A percentile compares a stretch with the other conserved stretches of the same genome.
phyloP scores from a whole-genome alignment of 2,329 filamentous ascomycete species.

The Epichloe gansuensis region DNA sequence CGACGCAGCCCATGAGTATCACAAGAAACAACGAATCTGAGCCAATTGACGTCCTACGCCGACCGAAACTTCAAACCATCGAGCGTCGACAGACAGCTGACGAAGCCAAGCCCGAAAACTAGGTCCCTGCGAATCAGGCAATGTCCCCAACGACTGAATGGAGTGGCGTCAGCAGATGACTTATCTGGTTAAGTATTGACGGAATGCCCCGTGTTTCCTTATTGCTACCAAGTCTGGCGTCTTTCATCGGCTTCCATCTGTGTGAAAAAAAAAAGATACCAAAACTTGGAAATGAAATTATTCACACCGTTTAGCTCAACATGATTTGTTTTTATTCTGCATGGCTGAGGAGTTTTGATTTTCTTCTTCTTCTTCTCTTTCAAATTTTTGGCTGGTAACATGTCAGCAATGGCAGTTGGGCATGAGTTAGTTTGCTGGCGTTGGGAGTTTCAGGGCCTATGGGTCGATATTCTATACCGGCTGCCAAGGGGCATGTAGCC shows the following conservation, averaged over 20 bases:
- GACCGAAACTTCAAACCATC: no score
- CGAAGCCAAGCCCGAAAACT: no score
- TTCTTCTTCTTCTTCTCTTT: no score
- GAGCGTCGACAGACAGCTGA: no score
- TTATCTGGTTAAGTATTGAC: background rate
- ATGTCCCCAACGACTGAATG: background rate
- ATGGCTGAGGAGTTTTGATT: constrained; percentile 4
- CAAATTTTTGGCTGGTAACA: background rate
- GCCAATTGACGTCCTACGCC: background rate
- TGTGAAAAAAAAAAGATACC: no score
- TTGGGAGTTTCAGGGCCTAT: background rate
- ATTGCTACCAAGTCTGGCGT: background rate
- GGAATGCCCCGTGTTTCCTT: background rate
- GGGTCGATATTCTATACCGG: background rate
- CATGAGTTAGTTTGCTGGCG: background rate
- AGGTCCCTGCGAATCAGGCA: no score
- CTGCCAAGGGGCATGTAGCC: background rate
- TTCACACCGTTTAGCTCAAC: background rate
- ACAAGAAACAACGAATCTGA: constrained; percentile 22
- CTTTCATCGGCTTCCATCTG: no score
- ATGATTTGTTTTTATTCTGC: background rate
- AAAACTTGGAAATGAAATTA: no score
- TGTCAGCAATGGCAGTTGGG: no score
- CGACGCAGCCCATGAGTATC: constrained; percentile 8
- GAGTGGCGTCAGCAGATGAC: background rate